Percentiles rank a stretch among this genome's conserved stretches.
Conservation (phyloP, 495 filamentous ascomycete species). For the Aspergillus bertholletiae region DNA sequence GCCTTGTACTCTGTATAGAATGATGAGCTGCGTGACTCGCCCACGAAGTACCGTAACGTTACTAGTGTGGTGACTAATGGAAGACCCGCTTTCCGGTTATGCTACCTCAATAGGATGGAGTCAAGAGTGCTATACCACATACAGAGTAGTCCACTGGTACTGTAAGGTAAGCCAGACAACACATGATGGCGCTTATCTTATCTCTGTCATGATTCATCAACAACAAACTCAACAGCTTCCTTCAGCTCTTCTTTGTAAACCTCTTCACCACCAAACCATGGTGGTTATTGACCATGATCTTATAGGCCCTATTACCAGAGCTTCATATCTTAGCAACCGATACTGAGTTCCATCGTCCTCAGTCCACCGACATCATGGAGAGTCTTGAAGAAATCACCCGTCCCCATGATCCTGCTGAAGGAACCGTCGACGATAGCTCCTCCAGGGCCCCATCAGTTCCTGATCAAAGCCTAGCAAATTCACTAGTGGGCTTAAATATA, state of each 20-base stretch:
- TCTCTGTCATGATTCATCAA: no score
- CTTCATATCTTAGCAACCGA: not conserved
- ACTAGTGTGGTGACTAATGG: no score
- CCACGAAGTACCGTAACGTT: no score
- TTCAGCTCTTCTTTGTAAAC: not conserved
- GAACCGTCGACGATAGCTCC: slow-evolving; percentile 9
- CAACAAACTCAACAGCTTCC: not conserved
- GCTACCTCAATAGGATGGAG: no score
- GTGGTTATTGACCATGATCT: not conserved
- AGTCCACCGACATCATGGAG: slow-evolving; percentile 24
- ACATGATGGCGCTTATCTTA: not conserved
- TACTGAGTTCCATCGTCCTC: not conserved
- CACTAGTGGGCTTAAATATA: slow-evolving; percentile 3
- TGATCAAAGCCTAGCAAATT: slow-evolving; percentile 12
- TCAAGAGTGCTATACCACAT: no score
- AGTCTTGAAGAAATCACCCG: slow-evolving; percentile 36
- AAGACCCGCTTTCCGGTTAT: no score
- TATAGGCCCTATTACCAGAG: slow-evolving; percentile 2
- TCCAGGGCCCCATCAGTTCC: slow-evolving; percentile 15
- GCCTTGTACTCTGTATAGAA: no score
- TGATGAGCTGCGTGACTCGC: no score
- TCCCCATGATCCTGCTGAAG: slow-evolving; percentile 14
- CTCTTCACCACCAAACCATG: slow-evolving; percentile 2
- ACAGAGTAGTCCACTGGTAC: no score
- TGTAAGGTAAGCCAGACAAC: not conserved